Percentiles rank a stretch among this genome's conserved stretches.
Evolutionary conservation across 306 rosid genomes (phyloP).

Genomic region (Quercus variabilis): DNA sequence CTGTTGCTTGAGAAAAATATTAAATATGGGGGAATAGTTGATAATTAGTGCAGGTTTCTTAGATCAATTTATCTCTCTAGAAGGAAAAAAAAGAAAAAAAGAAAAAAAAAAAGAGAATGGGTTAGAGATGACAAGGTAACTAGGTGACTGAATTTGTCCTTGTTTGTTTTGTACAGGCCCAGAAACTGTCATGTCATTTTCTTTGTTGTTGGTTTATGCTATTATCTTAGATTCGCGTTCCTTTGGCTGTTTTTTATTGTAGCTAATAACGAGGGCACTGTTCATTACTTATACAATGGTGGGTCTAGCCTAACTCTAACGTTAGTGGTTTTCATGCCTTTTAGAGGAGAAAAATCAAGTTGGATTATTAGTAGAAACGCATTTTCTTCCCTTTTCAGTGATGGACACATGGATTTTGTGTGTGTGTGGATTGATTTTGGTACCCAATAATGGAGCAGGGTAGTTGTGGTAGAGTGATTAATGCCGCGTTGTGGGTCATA

Average conservation of each 20-base stretch:
- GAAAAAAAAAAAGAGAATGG: conserved; percentile 31
- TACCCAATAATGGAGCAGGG: conserved; percentile 16
- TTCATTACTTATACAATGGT: conserved; percentile 32
- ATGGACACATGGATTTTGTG: not conserved
- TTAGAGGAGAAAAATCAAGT: conserved; percentile 23
- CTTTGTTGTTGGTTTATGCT: conserved; percentile 39
- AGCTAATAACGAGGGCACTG: conserved; percentile 45
- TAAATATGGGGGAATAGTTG: conserved; percentile 23
- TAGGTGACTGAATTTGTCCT: conserved; percentile 42
- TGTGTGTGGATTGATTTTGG: conserved; percentile 17
- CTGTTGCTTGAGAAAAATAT: conserved; percentile 52
- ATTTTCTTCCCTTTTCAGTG: conserved; percentile 6
- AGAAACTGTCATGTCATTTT: conserved; percentile 47
- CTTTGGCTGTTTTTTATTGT: conserved; percentile 29
- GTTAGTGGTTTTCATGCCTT: conserved; percentile 15
- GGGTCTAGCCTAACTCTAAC: conserved; percentile 21
- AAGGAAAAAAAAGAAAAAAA: conserved; percentile 23
- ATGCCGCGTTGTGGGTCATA: conserved; percentile 17
- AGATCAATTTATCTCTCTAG: conserved; percentile 19
- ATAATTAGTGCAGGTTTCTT: conserved; percentile 35
- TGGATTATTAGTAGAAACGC: conserved; percentile 26
- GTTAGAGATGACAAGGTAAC: conserved; percentile 34
- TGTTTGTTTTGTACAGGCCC: conserved; percentile 67
- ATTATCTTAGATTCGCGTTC: conserved; percentile 44
- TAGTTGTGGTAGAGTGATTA: conserved; percentile 5